phyloP scores from a whole-genome alignment of 805 yeast species.

The Jamesozyma hellenica region DNA sequence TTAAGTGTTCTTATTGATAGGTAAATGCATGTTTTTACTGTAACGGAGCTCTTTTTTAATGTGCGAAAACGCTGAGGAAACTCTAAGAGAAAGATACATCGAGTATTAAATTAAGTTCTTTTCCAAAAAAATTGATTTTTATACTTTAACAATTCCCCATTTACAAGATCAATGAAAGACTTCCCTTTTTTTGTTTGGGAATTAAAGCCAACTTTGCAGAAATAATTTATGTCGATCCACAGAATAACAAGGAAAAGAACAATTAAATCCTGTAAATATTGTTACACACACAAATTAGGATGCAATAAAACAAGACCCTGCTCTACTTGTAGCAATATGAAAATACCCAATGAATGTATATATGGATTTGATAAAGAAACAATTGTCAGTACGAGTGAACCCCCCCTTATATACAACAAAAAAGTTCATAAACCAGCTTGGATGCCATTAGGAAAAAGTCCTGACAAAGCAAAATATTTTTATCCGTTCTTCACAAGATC shows the following conservation, averaged over 20 bases:
- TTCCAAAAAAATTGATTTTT: too few species aligned
- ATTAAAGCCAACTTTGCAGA: too few species aligned
- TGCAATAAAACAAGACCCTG: slow-evolving; percentile 21
- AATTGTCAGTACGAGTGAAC: too few species aligned
- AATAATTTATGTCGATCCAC: not conserved
- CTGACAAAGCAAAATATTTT: slow-evolving; percentile 16
- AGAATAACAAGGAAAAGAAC: slow-evolving; percentile 18
- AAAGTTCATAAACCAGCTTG: slow-evolving; percentile 2
- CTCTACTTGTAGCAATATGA: slow-evolving; percentile 11
- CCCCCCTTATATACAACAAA: not conserved
- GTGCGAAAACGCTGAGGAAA: too few species aligned
- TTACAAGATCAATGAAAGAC: too few species aligned
- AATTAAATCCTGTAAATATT: slow-evolving; percentile 21
- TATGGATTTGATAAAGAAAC: slow-evolving; percentile 17
- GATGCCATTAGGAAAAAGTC: slow-evolving; percentile 4
- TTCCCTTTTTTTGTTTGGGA: too few species aligned
- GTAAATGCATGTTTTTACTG: too few species aligned
- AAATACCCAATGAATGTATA: slow-evolving; percentile 9
- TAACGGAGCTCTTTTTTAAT: too few species aligned
- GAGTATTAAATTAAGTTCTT: too few species aligned
- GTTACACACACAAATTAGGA: slow-evolving; percentile 21
- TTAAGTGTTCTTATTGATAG: too few species aligned
- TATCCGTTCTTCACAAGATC: slow-evolving; percentile 20
- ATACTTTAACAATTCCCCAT: too few species aligned
- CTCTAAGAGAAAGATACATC: too few species aligned